These are phyloP conservation scores for Phlebopus sp. DNA, from an alignment of 1,284 basidiomycete genomes.

Conservation along the genomic window DNA sequence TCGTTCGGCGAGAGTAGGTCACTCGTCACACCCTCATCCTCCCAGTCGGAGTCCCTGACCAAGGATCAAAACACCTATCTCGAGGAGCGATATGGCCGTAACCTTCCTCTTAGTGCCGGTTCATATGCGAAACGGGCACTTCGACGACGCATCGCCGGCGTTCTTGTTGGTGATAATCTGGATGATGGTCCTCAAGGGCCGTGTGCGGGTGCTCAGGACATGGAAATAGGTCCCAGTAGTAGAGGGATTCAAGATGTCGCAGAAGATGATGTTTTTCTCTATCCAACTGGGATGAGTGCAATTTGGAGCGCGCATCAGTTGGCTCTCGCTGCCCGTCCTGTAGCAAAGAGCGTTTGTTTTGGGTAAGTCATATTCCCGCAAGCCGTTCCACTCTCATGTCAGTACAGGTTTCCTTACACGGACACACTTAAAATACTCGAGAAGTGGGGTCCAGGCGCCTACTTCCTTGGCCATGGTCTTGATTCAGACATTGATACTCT, in stretches of 20 bases:
- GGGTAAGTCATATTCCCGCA: conserved; percentile 55
- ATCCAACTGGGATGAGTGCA: conserved; percentile 87
- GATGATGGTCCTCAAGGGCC: conserved; percentile 39
- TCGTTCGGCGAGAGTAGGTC: conserved; percentile 2
- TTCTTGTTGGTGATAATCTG: conserved; percentile 61
- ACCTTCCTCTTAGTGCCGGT: conserved; percentile 76
- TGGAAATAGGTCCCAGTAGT: conserved; percentile 53
- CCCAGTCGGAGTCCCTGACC: conserved; percentile 31
- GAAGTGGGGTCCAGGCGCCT: conserved; percentile 96
- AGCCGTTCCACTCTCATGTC: conserved; percentile 9
- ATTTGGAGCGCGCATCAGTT: conserved; percentile 91
- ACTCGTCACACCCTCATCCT: neutral
- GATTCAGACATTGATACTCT: conserved; percentile 76
- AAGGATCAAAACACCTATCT: conserved; percentile 62
- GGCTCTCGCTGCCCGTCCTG: conserved; percentile 48
- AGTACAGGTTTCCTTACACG: conserved; percentile 86
- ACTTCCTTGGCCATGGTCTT: conserved; percentile 85
- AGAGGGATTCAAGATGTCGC: conserved; percentile 62
- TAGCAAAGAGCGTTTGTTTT: conserved; percentile 88
- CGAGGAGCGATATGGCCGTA: conserved; percentile 95
- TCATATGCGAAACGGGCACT: conserved; percentile 83
- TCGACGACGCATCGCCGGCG: conserved; percentile 86
- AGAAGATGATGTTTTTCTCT: conserved; percentile 88
- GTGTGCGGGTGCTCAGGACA: conserved; percentile 45
- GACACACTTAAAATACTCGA: conserved; percentile 96